phyloP scores from a whole-genome alignment of 768 basidiomycete species.

The Leccinum incarnatum region DNA sequence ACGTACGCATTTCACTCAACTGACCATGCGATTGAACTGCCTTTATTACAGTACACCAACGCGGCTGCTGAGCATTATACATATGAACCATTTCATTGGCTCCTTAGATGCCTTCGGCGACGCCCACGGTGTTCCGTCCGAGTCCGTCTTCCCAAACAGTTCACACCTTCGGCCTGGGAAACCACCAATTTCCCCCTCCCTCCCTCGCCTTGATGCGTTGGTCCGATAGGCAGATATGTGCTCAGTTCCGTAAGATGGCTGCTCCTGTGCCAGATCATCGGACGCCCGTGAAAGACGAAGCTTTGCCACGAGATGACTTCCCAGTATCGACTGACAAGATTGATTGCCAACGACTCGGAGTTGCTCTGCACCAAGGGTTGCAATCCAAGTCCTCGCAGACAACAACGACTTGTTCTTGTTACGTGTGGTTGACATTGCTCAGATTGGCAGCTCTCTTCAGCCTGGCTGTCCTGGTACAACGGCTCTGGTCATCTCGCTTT shows the following conservation, averaged over 20 bases:
- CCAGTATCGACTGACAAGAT: neutral
- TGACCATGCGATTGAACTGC: too few relatives aligned
- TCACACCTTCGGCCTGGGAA: neutral
- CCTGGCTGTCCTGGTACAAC: slow-evolving; percentile 4
- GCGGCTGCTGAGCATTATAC: too few relatives aligned
- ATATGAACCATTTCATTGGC: too few relatives aligned
- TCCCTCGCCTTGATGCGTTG: slow-evolving; percentile 1
- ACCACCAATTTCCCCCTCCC: neutral
- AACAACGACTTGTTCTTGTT: neutral
- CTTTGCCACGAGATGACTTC: neutral
- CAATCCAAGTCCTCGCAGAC: neutral
- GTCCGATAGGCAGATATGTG: slow-evolving; percentile 6
- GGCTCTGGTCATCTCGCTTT: slow-evolving; percentile 2
- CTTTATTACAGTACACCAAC: neutral
- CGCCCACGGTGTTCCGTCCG: neutral
- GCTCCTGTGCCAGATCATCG: neutral
- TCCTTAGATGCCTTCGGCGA: neutral
- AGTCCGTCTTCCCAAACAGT: neutral
- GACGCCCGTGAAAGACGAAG: slow-evolving; percentile 2
- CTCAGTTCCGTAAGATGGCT: slow-evolving; percentile 7
- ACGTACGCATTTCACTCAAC: too few relatives aligned
- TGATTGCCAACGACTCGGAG: slow-evolving; percentile 14
- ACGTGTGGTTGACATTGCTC: neutral
- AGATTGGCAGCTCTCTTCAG: slow-evolving; percentile 9
- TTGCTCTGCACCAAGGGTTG: neutral